Base-by-base conservation (phyloP, 2,329 filamentous ascomycete species). In the Paecilomyces variotii region DNA sequence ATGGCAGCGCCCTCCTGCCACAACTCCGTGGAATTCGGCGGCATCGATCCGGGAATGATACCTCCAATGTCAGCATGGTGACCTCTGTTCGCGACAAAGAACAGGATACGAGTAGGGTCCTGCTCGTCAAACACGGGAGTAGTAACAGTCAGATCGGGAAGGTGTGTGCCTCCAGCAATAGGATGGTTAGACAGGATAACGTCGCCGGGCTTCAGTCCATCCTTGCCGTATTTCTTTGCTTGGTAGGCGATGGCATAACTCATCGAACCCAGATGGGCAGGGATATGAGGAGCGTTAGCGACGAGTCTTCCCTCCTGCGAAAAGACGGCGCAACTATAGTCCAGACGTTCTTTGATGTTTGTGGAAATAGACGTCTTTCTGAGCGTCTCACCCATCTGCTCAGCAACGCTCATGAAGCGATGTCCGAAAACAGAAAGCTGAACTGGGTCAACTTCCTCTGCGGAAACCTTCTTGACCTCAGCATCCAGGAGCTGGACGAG, bases 21-120 rank as follows among this genome's bases (percentile, higher is more conserved):
- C 1, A 80, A 64, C 54, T 78, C 75, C 0, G 73, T 78, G 2
- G 75, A 78, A 27, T 77, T 78, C 1, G 78, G 76, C 84, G 90
- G 90, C 90, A 94, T 94, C 1, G 86, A 90, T 0, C 90, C 90
- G 0, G 90, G 88, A 0, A 91, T 79, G 52, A 92, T 91, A 7
- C 90, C 90, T 10, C 90, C 90, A 62, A 94, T 93, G 66, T 94
- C 89, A 9, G 89, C 89, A 66, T 93, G 89, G 69, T 94, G 89
- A 0, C 89, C 89, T 39, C 89, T 82, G 3, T 87, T 90, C 0
- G 89, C 89, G 1, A 90, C 89, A 62, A 91, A 93, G 73, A 93
- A 93, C 57, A 92, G 81, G 60, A 93, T 91, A 14, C 87, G 83
- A 58, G 87, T 83, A 1, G 86, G 87, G 62, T 70, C 70, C 3